phyloP scores from a whole-genome alignment of 2,329 filamentous ascomycete species.

The Myriosclerotinia curreyana region DNA sequence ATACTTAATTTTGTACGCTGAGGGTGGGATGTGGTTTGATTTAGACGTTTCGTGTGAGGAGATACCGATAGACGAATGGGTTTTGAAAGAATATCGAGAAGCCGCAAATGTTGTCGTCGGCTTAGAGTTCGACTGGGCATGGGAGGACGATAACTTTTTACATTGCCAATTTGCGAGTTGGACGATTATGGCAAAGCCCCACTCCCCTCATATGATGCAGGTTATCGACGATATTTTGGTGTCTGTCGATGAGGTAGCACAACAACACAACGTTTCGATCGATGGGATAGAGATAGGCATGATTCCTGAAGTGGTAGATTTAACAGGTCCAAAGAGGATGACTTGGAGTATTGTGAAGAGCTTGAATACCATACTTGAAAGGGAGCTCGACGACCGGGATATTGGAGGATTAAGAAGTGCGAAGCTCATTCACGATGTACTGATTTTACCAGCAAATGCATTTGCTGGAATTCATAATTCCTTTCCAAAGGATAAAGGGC shows the following conservation, averaged over 20 bases:
- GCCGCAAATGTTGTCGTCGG: constrained; percentile 2
- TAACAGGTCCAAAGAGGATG: constrained; percentile 11
- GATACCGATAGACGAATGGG: constrained; percentile 53
- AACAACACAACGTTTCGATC: neutral
- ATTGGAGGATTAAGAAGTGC: neutral
- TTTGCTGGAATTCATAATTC: constrained; percentile 1
- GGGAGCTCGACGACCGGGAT: constrained; percentile 6
- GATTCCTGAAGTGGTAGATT: constrained; percentile 9
- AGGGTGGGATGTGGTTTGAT: constrained; percentile 52
- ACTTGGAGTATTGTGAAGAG: constrained; percentile 12
- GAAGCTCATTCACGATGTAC: constrained; percentile 1
- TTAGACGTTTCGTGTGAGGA: constrained; percentile 51
- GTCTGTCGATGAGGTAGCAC: neutral
- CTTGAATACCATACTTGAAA: neutral
- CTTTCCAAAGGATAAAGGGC: neutral
- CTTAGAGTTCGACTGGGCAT: neutral
- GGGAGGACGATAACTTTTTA: neutral
- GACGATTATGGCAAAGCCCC: neutral
- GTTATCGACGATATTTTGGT: constrained; percentile 1
- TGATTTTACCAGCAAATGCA: constrained; percentile 2
- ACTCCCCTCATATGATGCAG: neutral
- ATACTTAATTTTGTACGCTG: constrained; percentile 64
- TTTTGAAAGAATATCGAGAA: constrained; percentile 55
- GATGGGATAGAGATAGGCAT: constrained; percentile 1
- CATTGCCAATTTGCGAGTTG: constrained; percentile 5